Evolutionary conservation across 1,284 basidiomycete genomes (phyloP).

Genomic region (Marasmius tenuissimus): DNA sequence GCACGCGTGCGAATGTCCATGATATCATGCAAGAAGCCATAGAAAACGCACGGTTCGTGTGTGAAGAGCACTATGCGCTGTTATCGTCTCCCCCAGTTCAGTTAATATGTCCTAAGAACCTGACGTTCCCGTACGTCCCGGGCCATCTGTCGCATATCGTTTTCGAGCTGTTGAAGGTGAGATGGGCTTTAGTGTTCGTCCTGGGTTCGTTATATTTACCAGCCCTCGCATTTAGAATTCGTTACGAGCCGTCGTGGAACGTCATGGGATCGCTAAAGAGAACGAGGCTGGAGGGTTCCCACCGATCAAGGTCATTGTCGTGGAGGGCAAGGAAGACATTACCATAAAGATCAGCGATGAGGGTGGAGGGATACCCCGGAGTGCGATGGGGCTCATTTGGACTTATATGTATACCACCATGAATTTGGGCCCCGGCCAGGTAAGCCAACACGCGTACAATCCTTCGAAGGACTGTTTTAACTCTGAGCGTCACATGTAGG

Average conservation of each 20-base stretch:
- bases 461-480: background rate
- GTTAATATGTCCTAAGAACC: conserved; percentile 88
- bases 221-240: conserved; percentile 59
- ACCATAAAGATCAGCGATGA: conserved; percentile 98
- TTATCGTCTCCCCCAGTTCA: conserved; percentile 97
- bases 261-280: conserved; percentile 61
- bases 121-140: conserved; percentile 95
- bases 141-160: conserved; percentile 95
- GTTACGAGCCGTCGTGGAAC: conserved; percentile 93
- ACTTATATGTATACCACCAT: conserved; percentile 99
- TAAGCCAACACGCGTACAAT: background rate
- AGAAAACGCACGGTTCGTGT: conserved; percentile 97
- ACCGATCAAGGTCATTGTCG: conserved; percentile 95
- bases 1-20: conserved; percentile 93
- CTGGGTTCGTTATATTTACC: background rate
- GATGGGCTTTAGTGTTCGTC: background rate
- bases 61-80: conserved; percentile 96
- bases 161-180: conserved; percentile 90
- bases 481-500: conserved; percentile 43
- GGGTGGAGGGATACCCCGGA: conserved; percentile 93
- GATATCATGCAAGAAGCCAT: conserved; percentile 98
- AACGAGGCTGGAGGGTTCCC: conserved; percentile 84
- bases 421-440: conserved; percentile 47
- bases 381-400: conserved; percentile 95
- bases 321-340: conserved; percentile 94